These are phyloP conservation scores for Letharia columbiana DNA, from an alignment of 495 filamentous ascomycete genomes.

Conservation along the genomic window DNA sequence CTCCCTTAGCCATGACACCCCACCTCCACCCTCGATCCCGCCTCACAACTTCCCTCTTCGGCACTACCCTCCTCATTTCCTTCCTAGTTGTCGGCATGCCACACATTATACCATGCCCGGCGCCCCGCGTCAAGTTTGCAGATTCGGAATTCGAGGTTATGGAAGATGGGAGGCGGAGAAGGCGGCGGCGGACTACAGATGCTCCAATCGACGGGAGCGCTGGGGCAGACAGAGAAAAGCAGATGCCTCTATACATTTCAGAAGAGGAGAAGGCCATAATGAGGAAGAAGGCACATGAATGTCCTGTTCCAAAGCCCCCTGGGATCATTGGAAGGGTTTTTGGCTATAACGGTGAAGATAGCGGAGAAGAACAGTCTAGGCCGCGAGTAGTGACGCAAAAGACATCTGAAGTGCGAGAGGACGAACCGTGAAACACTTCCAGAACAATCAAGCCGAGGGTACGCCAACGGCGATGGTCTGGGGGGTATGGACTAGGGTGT, in stretches of 20 bases:
- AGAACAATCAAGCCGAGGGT: background rate
- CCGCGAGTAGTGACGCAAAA: constrained; percentile 7
- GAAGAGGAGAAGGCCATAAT: constrained; percentile 30
- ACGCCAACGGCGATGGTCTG: background rate
- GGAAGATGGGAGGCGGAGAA: constrained; percentile 37
- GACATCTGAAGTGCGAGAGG: background rate
- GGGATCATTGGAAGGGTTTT: constrained; percentile 66
- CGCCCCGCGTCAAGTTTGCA: constrained; percentile 63
- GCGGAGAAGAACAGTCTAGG: constrained; percentile 8
- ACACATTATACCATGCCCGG: constrained; percentile 88
- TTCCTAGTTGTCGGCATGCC: constrained; percentile 88
- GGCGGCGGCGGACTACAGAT: constrained; percentile 10
- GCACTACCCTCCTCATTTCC: constrained; percentile 80
- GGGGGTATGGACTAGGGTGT: background rate
- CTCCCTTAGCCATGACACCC: constrained; percentile 56
- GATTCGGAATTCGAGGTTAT: constrained; percentile 53
- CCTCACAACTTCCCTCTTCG: constrained; percentile 85
- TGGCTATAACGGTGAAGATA: constrained; percentile 46
- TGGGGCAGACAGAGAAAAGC: constrained; percentile 30
- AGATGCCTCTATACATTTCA: constrained; percentile 9
- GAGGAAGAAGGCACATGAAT: constrained; percentile 41
- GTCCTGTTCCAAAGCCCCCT: constrained; percentile 76
- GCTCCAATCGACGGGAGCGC: constrained; percentile 34
- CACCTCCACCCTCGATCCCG: constrained; percentile 88
- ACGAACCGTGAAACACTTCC: background rate